Conservation (phyloP, 2,329 filamentous ascomycete genomes). For the Diaporthe capsici region DNA sequence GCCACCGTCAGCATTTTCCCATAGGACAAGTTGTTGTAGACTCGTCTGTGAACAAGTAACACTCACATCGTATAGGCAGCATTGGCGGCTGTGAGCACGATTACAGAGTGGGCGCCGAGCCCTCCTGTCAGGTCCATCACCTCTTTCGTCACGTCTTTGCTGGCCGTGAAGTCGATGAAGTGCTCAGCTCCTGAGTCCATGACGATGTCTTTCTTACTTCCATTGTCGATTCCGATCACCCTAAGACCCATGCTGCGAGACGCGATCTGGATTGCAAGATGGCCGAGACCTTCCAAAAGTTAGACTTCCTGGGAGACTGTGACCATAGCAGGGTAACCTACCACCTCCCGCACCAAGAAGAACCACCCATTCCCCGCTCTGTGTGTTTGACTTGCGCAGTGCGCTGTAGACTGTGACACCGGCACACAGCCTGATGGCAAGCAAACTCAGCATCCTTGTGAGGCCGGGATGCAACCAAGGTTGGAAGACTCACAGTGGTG, state of each 20-base stretch:
- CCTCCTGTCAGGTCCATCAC: slow-evolving; percentile 70
- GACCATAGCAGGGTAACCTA: slow-evolving; percentile 66
- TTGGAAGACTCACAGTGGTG: slow-evolving; percentile 65
- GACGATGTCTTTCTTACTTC: slow-evolving; percentile 42
- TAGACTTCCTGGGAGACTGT: slow-evolving; percentile 67
- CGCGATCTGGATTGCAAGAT: slow-evolving; percentile 38
- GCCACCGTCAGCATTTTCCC: neutral
- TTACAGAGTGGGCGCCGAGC: slow-evolving; percentile 71
- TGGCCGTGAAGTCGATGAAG: slow-evolving; percentile 72
- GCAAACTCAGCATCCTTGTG: neutral
- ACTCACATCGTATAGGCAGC: slow-evolving; percentile 57
- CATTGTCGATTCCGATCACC: slow-evolving; percentile 41
- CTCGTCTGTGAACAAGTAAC: neutral
- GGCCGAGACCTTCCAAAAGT: slow-evolving; percentile 34
- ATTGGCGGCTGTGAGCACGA: slow-evolving; percentile 68
- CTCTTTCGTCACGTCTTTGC: slow-evolving; percentile 58
- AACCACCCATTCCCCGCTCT: slow-evolving; percentile 72
- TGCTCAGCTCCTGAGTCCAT: slow-evolving; percentile 73
- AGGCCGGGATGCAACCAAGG: too few relatives aligned
- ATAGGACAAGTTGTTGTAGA: too few relatives aligned
- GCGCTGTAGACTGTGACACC: slow-evolving; percentile 78
- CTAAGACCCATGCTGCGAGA: slow-evolving; percentile 39
- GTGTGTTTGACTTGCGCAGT: slow-evolving; percentile 71
- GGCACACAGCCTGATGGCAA: slow-evolving; percentile 29
- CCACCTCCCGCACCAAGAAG: slow-evolving; percentile 74